Percentiles rank a stretch among this genome's conserved stretches.
These are phyloP conservation scores for Epichloe hybrida DNA, from an alignment of 2,329 filamentous ascomycete genomes.

Conservation along the genomic window DNA sequence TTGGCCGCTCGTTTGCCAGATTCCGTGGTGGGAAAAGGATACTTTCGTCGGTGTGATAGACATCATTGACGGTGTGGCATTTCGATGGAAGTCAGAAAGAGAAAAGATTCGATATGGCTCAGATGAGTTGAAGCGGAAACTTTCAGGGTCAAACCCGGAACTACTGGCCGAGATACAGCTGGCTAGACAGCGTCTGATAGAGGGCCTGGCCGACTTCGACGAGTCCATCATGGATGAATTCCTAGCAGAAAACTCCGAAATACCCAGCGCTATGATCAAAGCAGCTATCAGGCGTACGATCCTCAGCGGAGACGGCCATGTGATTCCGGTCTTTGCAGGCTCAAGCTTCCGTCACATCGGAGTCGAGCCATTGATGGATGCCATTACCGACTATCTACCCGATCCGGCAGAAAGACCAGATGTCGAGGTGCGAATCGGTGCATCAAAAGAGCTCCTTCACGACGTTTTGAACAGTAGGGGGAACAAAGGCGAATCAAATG, in stretches of 20 bases:
- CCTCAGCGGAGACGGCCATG: constrained; percentile 49
- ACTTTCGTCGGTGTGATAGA: constrained; percentile 76
- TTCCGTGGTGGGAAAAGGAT: constrained; percentile 85
- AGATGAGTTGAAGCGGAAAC: constrained; percentile 24
- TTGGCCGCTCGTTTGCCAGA: constrained; percentile 86
- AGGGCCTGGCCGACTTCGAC: constrained; percentile 78
- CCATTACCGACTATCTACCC: constrained; percentile 75
- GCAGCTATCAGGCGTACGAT: constrained; percentile 63
- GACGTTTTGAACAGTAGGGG: constrained; percentile 26
- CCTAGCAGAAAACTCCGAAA: constrained; percentile 62
- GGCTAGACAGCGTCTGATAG: constrained; percentile 66
- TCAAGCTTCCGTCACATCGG: constrained; percentile 91
- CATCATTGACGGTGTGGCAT: constrained; percentile 58
- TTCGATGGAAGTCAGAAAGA: constrained; percentile 49
- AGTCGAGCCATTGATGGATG: constrained; percentile 81
- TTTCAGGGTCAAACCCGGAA: constrained; percentile 30
- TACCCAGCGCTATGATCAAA: constrained; percentile 54
- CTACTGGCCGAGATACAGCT: constrained; percentile 55
- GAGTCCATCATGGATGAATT: constrained; percentile 76
- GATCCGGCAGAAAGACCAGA: constrained; percentile 70
- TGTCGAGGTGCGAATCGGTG: constrained; percentile 58
- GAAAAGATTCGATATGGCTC: constrained; percentile 23
- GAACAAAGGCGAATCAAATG: constrained; percentile 21
- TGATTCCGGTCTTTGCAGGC: constrained; percentile 80
- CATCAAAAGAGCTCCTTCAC: constrained; percentile 25